Base-by-base conservation (phyloP, 352 stramenopile species). In the Phytophthora syringae region DNA sequence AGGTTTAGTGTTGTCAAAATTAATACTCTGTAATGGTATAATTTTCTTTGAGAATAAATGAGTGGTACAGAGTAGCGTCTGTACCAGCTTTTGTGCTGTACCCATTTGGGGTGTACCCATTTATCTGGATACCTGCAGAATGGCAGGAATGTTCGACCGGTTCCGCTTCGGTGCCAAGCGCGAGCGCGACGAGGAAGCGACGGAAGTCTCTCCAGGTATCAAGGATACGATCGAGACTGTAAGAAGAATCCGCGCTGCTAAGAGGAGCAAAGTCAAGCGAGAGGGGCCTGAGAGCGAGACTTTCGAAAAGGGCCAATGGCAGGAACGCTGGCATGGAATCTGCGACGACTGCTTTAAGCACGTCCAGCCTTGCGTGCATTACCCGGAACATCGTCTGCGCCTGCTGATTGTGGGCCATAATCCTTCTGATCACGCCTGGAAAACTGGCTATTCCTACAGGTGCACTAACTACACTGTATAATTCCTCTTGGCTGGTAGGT, bases 351-450 rank as follows among this genome's bases (percentile, higher is more conserved):
- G 87, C 70, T 95, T 95, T 54, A 69, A 82, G 5, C 52, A 45
- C 7, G 66, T 30, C 11, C 52, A 62, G 10, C 60, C 76, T 50
- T 97, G 90, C 63, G 52, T 39, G 32, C 89, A 97, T 67, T 76
- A 77, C 50, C 57, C 44, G 6, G 90, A 96, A 51, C 61, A 55
- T 5, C 79, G 83, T 20, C 74, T 97, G 32, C 80, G 84, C 7
- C 64, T 97, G 32, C 74, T 97, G 37, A 85, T 97, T 56, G 83
- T 96, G 1, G 90, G 90, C 0, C 89, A 97, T 72, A 97, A 97
- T 51, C 90, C 90, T 9, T 96, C 88, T 0, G 86, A 96, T 32
- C 87, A 97, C 77, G 90, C 90, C n/a, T 97, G 90, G 89, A 72
- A 81, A 65, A 75, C 67, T 47, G 80, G 80, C 12, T 90, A 77